Percentiles rank a stretch among this genome's conserved stretches.
Conservation (phyloP, 345 rosid species). For the Leavenworthia alabamica region DNA sequence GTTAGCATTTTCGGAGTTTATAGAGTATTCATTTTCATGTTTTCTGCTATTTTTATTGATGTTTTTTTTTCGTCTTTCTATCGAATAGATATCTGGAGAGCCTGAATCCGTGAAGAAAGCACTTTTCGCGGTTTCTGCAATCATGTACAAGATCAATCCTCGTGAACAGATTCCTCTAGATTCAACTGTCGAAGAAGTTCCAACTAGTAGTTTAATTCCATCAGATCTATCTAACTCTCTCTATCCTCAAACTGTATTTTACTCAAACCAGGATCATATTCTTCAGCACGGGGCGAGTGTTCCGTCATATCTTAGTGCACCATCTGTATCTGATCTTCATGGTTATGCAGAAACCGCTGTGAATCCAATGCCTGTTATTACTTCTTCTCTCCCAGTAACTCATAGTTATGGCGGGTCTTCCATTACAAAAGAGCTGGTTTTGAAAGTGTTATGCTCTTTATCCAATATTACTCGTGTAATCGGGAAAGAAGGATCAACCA, state of each 20-base stretch:
- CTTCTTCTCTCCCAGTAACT: conserved; percentile 59
- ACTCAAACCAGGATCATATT: conserved; percentile 56
- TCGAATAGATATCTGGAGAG: conserved; percentile 68
- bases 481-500: conserved; percentile 80
- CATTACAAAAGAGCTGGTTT: conserved; percentile 54
- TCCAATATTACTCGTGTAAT: conserved; percentile 89
- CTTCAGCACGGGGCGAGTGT: conserved; percentile 45
- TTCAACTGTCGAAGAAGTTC: conserved; percentile 52
- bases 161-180: conserved; percentile 83
- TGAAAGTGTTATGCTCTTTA: conserved; percentile 65
- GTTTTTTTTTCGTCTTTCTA: not conserved
- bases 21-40: too few relatives aligned
- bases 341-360: conserved; percentile 52
- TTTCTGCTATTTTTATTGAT: not conserved
- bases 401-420: conserved; percentile 47
- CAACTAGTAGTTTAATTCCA: conserved; percentile 67
- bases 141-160: conserved; percentile 76
- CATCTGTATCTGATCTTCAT: conserved; percentile 33
- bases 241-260: conserved; percentile 60
- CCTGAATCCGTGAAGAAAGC: conserved; percentile 77
- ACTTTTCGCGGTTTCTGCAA: conserved; percentile 67
- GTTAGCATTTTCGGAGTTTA: too few relatives aligned
- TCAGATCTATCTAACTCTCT: conserved; percentile 55
- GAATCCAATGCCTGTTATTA: conserved; percentile 57
- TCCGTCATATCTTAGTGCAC: conserved; percentile 46